Evolutionary conservation across 805 yeast genomes (phyloP), one percentile per base, ranked within the genome.

Genomic region (Barnettozyma populi): DNA sequence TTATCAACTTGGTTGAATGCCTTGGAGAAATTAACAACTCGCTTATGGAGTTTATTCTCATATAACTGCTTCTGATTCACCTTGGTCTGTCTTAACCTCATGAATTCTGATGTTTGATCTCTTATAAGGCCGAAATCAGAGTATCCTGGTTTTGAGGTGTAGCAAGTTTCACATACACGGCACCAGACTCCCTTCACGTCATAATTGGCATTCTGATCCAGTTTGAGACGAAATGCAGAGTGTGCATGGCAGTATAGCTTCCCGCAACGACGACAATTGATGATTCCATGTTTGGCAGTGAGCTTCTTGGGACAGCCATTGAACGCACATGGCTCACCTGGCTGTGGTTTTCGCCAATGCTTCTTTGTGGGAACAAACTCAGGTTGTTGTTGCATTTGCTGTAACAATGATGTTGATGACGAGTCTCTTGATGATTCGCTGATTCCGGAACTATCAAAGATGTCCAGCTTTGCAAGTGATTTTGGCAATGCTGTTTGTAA

Each of bases 261-360:
- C 0, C 96, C 96, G 66, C 96, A 90, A 54, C 76, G 77, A 21
- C 92, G 67, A 64, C 96, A 87, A 61, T 88, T 84, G 6, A 79
- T 78, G 2, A 74, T 64, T 0, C 86, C 87, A 53, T 73, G 76
- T 48, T 79, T 75, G 24, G 77, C 67, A 43, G 67, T 73, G 35
- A 84, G 65, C 5, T 50, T 55, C 45, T 67, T 73, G 8, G 55
- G 47, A 56, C 89, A 84, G 0, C 56, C 55, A 0, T 51, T 49
- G 25, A 61, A 57, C 1, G 72, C 55, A 52, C 90, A 82, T 1
- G 36, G 43, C 36, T 70, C 76, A 20, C 67, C 53, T 0, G 72
- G 70, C 0, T 68, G 45, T 7, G 80, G 79, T 37, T 68, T 75
- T 54, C 70, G 71, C 90, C 85, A 89, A 60, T 80, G 88, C 16